Evolutionary conservation across 257 asterid species (phyloP).

Genomic region (Rhazya stricta): DNA sequence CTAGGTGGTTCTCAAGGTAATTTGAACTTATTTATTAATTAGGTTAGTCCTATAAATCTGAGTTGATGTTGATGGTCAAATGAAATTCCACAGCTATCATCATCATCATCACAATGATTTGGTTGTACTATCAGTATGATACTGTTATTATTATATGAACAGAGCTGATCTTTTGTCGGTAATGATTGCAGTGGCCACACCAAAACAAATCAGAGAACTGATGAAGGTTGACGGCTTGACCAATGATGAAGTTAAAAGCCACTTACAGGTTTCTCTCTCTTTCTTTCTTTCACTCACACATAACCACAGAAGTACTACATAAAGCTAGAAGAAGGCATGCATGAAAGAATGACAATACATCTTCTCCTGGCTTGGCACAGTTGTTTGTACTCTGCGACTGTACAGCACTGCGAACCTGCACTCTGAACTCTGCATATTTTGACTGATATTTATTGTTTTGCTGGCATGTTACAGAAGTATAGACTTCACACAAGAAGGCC

Average conservation of each 20-base stretch:
- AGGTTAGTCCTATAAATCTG: not conserved
- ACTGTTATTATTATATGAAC: not conserved
- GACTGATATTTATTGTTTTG: constrained; percentile 4
- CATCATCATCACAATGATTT: constrained; percentile 4
- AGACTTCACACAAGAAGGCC: constrained; percentile 98
- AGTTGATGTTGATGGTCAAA: constrained; percentile 4
- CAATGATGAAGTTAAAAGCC: constrained; percentile 99
- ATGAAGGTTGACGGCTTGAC: constrained; percentile 98
- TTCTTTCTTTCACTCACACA: not conserved
- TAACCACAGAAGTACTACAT: not conserved
- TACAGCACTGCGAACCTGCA: constrained; percentile 4
- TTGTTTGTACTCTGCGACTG: constrained; percentile 3
- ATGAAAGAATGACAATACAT: constrained; percentile 16
- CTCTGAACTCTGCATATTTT: constrained; percentile 7
- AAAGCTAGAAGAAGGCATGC: constrained; percentile 18
- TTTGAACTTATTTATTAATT: not conserved
- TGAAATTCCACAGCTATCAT: constrained; percentile 10
- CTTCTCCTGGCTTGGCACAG: constrained; percentile 3
- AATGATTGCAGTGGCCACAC: constrained; percentile 84
- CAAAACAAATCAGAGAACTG: constrained; percentile 88
- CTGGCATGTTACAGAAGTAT: constrained; percentile 53
- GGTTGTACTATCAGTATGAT: not conserved
- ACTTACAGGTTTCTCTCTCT: constrained; percentile 56
- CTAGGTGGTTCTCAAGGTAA: constrained; percentile 98
- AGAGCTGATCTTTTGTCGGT: constrained; percentile 11